phyloP scores from a whole-genome alignment of 139 green algal species.

The Nannochloris sp. region DNA sequence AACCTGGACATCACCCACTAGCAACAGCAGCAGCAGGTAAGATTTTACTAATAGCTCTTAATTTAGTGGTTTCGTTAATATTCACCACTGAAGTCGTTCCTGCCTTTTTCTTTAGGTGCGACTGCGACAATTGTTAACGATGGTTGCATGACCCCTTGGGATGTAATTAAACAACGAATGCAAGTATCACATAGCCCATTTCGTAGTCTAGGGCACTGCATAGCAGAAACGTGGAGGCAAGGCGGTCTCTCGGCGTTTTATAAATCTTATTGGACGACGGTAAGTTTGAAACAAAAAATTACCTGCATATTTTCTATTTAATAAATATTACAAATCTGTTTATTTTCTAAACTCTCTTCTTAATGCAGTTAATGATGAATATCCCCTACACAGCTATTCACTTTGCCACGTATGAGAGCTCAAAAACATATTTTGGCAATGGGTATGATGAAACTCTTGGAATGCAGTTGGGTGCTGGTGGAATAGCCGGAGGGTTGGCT shows the following conservation, averaged over 20 bases:
- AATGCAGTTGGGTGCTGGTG: slow-evolving; percentile 63
- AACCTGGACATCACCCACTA: slow-evolving; percentile 44
- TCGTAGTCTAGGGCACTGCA: slow-evolving; percentile 53
- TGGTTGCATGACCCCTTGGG: slow-evolving; percentile 74
- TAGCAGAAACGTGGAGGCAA: slow-evolving; percentile 38
- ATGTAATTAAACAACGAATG: slow-evolving; percentile 89
- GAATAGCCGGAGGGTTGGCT: slow-evolving; percentile 63
- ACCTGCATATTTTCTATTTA: too few species aligned
- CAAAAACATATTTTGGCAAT: slow-evolving; percentile 50
- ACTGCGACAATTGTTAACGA: slow-evolving; percentile 84
- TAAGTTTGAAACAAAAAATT: too few species aligned
- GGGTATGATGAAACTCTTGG: neutral
- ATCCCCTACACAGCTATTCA: slow-evolving; percentile 91
- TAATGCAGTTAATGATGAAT: slow-evolving; percentile 90
- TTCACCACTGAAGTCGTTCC: neutral
- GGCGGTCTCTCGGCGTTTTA: slow-evolving; percentile 84
- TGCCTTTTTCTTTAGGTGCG: slow-evolving; percentile 34
- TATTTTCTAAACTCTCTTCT: neutral
- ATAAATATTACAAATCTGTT: neutral
- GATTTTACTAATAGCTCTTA: neutral
- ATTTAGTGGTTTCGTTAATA: neutral
- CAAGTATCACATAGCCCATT: slow-evolving; percentile 71
- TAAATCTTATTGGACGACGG: slow-evolving; percentile 76
- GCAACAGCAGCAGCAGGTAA: slow-evolving; percentile 47
- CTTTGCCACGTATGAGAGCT: slow-evolving; percentile 85